Percentiles rank a stretch among this genome's conserved stretches.
Evolutionary conservation across 208 protist species (phyloP).

Genomic region (Trypanosomatidae sp.): DNA sequence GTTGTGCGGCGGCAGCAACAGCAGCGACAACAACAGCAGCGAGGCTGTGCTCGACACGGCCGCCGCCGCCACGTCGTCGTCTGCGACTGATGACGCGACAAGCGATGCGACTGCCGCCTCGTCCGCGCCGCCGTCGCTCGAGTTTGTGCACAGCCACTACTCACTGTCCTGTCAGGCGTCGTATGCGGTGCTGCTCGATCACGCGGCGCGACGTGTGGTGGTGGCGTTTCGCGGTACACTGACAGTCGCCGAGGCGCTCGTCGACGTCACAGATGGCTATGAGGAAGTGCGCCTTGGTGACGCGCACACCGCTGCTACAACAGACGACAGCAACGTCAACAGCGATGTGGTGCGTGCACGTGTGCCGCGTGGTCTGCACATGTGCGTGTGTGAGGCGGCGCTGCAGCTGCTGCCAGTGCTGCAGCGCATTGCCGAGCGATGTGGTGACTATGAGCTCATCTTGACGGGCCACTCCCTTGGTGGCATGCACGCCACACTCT

Average conservation of each 20-base stretch:
- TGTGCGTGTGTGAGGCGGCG: conserved; percentile 21
- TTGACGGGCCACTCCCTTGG: conserved; percentile 77
- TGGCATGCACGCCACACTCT: conserved; percentile 52
- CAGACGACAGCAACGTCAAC: neutral
- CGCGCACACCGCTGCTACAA: neutral
- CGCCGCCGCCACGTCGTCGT: too few relatives aligned
- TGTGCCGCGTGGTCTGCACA: conserved; percentile 54
- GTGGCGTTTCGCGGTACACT: conserved; percentile 57
- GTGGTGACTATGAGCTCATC: conserved; percentile 42
- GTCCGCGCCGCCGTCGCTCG: conserved; percentile 24
- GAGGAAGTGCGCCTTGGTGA: conserved; percentile 20
- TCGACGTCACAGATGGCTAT: conserved; percentile 45
- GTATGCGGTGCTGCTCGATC: conserved; percentile 52
- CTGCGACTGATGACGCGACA: too few relatives aligned
- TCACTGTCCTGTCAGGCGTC: conserved; percentile 26
- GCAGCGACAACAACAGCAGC: too few relatives aligned
- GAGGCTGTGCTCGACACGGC: too few relatives aligned
- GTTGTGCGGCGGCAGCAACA: conserved; percentile 39
- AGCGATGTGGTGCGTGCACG: conserved; percentile 28
- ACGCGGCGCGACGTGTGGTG: conserved; percentile 32
- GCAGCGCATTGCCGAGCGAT: conserved; percentile 19
- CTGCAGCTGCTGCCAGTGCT: conserved; percentile 20
- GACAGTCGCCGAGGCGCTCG: conserved; percentile 38
- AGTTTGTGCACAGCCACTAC: conserved; percentile 54
- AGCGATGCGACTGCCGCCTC: too few relatives aligned